Evolutionary conservation across 1,284 basidiomycete species (phyloP), one percentile per base, ranked within the genome.

Genomic region (Malassezia slooffiae): DNA sequence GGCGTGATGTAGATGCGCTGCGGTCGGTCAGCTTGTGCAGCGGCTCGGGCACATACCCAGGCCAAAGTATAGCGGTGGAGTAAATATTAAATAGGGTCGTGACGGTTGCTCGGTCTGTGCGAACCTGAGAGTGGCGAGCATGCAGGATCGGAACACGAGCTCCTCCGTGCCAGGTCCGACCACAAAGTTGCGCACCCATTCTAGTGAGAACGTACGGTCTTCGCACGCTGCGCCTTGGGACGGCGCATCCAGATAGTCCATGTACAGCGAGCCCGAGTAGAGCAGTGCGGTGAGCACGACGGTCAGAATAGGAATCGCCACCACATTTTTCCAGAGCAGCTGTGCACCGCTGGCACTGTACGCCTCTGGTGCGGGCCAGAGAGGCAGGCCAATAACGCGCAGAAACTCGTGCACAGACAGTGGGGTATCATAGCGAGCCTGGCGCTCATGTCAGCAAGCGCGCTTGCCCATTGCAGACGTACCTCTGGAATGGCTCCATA

Each of bases 121-220:
- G 26, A 88, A 74, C 41, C 80, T 74, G 50, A 85, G 83, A 1
- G 81, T 75, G 2, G 80, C 73, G 16, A 95, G 74, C 32, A 91
- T 77, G 63, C 85, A 89, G 0, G 82, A 80, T 20, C 93, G 76
- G 67, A 95, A 97, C 3, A 89, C 84, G 19, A 95, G 58, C 68
- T 97, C 91, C 72, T 97, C 91, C 0, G 89, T 89, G 24, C 88
- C 68, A 0, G 91, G 91, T 0, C 79, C 88, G 22, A 83, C 70
- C 27, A 85, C 57, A 62, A 80, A 88, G 67, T 90, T 95, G 48
- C 91, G 73, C 21, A 81, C 43, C 0, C 81, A 82, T 22, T 74
- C 56, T 71, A 79, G 77, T 0, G 73, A 71, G 8, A 63, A 62
- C 11, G 67, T 41, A 0, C 80, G 54, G 39, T 76, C 71, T 3